A percentile compares a stretch with the other conserved stretches of the same genome.
Conservation (phyloP, 2,329 filamentous ascomycete genomes). For the Aspergillus thermomutatus region DNA sequence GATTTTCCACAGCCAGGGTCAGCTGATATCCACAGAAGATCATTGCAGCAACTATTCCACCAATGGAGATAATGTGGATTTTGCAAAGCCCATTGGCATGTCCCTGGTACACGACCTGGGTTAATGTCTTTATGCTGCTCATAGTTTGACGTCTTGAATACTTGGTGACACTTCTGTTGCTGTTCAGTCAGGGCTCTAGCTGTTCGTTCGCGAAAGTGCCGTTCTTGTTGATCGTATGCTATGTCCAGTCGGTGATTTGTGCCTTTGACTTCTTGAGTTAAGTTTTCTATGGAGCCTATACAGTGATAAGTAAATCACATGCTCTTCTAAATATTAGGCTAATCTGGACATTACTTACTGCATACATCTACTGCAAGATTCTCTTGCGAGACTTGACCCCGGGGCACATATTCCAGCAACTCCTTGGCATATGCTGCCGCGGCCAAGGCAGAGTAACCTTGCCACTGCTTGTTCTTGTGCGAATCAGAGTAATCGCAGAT, state of each 20-base stretch:
- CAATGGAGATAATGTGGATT: conserved; percentile 25
- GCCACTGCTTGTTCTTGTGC: conserved; percentile 2
- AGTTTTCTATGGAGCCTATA: background rate
- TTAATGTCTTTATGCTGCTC: conserved; percentile 31
- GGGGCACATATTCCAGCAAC: conserved; percentile 4
- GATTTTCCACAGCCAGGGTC: conserved; percentile 43
- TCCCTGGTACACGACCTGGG: conserved; percentile 24
- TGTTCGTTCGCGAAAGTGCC: conserved; percentile 3
- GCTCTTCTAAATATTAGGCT: background rate
- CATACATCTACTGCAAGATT: background rate
- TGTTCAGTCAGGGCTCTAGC: conserved; percentile 1
- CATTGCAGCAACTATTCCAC: conserved; percentile 15
- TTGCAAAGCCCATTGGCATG: conserved; percentile 34
- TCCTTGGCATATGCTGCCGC: conserved; percentile 10
- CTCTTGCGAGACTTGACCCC: conserved; percentile 1
- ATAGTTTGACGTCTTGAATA: conserved; percentile 26
- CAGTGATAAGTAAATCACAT: background rate
- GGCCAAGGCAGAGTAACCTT: conserved; percentile 8
- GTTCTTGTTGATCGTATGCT: conserved; percentile 7
- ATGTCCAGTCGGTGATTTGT: conserved; percentile 1
- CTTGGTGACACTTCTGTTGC: conserved; percentile 21
- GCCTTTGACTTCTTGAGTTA: conserved; percentile 4
- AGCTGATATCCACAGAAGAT: conserved; percentile 40
- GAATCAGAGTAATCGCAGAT: conserved; percentile 6
- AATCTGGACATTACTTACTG: background rate